A percentile compares a stretch with the other conserved stretches of the same genome.
Evolutionary conservation across 2,329 filamentous ascomycete genomes (phyloP).

Genomic region (Cladosporium velox): DNA sequence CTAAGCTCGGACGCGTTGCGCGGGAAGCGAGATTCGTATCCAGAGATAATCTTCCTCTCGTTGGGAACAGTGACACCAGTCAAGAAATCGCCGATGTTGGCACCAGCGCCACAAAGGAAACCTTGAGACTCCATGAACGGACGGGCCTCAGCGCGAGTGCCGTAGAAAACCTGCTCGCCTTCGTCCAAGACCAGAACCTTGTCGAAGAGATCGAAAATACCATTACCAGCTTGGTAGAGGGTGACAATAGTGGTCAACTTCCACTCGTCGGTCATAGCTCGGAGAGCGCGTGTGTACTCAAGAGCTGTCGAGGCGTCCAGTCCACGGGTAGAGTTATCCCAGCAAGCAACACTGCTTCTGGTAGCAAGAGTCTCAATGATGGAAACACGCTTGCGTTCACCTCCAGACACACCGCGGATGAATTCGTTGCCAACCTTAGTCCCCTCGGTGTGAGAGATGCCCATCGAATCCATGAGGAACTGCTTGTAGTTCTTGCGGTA

Average conservation of each 20-base stretch:
- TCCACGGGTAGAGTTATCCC: slow-evolving; percentile 68
- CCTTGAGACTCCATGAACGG: slow-evolving; percentile 67
- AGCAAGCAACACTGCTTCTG: slow-evolving; percentile 61
- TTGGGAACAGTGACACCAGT: slow-evolving; percentile 64
- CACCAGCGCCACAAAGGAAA: slow-evolving; percentile 62
- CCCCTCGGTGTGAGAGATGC: slow-evolving; percentile 81
- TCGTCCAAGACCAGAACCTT: slow-evolving; percentile 69
- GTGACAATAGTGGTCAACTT: slow-evolving; percentile 64
- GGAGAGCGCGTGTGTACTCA: slow-evolving; percentile 55
- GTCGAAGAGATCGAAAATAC: slow-evolving; percentile 69
- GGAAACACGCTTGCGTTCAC: slow-evolving; percentile 67
- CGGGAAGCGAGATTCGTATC: slow-evolving; percentile 48
- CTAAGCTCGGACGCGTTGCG: slow-evolving; percentile 49
- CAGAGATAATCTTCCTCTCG: slow-evolving; percentile 47
- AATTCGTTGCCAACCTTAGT: slow-evolving; percentile 83
- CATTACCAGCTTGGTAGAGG: slow-evolving; percentile 70
- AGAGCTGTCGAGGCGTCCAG: slow-evolving; percentile 67
- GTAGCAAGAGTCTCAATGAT: slow-evolving; percentile 66
- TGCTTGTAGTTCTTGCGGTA: slow-evolving; percentile 51
- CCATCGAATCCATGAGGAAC: slow-evolving; percentile 60
- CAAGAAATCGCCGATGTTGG: slow-evolving; percentile 66
- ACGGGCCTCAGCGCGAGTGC: slow-evolving; percentile 58
- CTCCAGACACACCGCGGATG: slow-evolving; percentile 67
- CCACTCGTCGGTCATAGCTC: slow-evolving; percentile 64
- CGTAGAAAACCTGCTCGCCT: slow-evolving; percentile 67